Evolutionary conservation across 2,329 filamentous ascomycete species (phyloP).

Genomic region (Clonostachys byssicola): DNA sequence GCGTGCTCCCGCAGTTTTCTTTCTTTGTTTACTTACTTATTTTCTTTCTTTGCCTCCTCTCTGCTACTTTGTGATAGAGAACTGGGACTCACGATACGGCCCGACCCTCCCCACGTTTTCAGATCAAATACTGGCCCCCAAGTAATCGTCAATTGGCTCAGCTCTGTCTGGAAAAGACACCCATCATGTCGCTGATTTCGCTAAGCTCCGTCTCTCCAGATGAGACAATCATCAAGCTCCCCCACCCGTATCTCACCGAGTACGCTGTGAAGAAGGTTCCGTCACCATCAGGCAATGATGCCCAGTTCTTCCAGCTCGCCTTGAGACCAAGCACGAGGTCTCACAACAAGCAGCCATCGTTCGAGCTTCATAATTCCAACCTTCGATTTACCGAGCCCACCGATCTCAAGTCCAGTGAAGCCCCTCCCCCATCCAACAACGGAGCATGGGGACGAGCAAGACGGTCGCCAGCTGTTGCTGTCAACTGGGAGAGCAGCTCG

Average conservation of each 20-base stretch:
- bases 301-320: conserved; percentile 27
- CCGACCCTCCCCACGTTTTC: too few relatives aligned
- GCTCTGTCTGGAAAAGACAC: too few relatives aligned
- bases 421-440: conserved; percentile 46
- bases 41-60: too few relatives aligned
- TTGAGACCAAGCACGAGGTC: conserved; percentile 16
- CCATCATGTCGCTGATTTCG: conserved; percentile 9
- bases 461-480: conserved; percentile 40
- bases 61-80: too few relatives aligned
- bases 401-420: conserved; percentile 42
- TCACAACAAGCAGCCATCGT: conserved; percentile 14
- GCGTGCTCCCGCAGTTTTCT: too few relatives aligned
- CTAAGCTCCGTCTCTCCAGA: conserved; percentile 19
- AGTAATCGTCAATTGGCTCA: too few relatives aligned
- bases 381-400: conserved; percentile 40
- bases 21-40: too few relatives aligned
- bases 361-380: conserved; percentile 21
- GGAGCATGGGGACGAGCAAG: conserved; percentile 52
- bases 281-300: conserved; percentile 8
- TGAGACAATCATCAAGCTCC: conserved; percentile 40
- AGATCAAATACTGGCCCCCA: too few relatives aligned
- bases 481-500: conserved; percentile 34
- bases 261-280: conserved; percentile 31
- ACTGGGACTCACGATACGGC: too few relatives aligned
- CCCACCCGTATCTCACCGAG: conserved; percentile 42